Conservation (phyloP, 257 asterid species). For the Paraleonurus japonicus region DNA sequence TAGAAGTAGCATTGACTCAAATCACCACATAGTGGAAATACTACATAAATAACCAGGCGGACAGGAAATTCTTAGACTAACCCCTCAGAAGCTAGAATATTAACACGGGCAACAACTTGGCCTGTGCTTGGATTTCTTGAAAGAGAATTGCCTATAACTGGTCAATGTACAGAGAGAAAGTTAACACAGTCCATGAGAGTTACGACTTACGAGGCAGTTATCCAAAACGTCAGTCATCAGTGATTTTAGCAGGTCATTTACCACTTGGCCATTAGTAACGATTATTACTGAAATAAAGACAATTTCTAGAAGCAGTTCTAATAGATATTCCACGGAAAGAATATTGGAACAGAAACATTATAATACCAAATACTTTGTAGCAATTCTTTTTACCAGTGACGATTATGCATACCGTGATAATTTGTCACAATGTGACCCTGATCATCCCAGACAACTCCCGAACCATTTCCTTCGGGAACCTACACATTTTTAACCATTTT, state of each 20-base stretch:
- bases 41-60: background rate
- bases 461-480: conserved; percentile 99
- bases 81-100: conserved; percentile 92
- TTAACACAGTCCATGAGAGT: conserved; percentile 14
- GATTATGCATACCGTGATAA: conserved; percentile 70
- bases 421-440: conserved; percentile 94
- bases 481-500: conserved; percentile 30
- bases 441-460: conserved; percentile 95
- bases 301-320: background rate
- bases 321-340: background rate
- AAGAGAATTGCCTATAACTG: conserved; percentile 96
- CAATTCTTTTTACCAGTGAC: background rate
- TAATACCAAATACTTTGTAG: background rate
- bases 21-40: background rate
- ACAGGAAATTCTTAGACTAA: conserved; percentile 32
- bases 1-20: background rate
- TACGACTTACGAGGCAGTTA: background rate
- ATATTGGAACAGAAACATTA: background rate
- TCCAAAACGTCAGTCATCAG: background rate
- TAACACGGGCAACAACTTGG: conserved; percentile 92
- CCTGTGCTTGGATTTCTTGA: conserved; percentile 81
- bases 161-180: conserved; percentile 22
- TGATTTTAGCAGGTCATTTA: background rate
- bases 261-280: background rate
- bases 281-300: background rate